Evolutionary conservation across 2,329 filamentous ascomycete genomes (phyloP).

Genomic region (Trichoderma afroharzianum): DNA sequence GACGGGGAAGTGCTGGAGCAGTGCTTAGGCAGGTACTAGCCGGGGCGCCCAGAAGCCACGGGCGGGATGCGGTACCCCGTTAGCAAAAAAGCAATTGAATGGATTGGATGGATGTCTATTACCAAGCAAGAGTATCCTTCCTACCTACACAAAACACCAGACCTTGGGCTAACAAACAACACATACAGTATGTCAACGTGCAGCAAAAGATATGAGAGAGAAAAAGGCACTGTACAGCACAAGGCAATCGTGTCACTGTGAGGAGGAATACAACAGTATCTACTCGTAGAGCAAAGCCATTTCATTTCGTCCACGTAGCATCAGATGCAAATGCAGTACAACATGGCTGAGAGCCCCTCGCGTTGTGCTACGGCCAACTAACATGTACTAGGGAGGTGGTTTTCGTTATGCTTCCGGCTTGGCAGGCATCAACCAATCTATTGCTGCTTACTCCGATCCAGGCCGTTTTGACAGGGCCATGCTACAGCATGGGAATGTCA

Average conservation of each 20-base stretch:
- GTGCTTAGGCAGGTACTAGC: not conserved
- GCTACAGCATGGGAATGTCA: not conserved
- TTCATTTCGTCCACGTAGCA: not conserved
- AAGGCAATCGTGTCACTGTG: not conserved
- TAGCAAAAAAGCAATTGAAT: not conserved
- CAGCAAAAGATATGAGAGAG: not conserved
- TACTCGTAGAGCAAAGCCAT: not conserved
- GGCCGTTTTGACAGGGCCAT: not conserved
- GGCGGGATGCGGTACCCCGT: not conserved
- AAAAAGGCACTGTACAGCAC: not conserved
- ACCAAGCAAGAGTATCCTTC: not conserved
- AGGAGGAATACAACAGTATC: not conserved
- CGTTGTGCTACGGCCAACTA: not conserved
- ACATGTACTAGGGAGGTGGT: not conserved
- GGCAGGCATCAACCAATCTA: not conserved
- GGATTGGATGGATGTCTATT: not conserved
- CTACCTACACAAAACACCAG: not conserved
- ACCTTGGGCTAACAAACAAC: too few relatives aligned
- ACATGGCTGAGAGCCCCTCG: not conserved
- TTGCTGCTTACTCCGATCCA: not conserved
- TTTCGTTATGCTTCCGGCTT: not conserved
- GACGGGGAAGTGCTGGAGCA: not conserved
- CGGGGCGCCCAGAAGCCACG: not conserved
- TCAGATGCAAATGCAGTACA: not conserved
- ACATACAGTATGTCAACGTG: not conserved